Evolutionary conservation across 495 filamentous ascomycete genomes (phyloP), one percentile per base, ranked within the genome.

Genomic region (Parathielavia hyrcaniae): DNA sequence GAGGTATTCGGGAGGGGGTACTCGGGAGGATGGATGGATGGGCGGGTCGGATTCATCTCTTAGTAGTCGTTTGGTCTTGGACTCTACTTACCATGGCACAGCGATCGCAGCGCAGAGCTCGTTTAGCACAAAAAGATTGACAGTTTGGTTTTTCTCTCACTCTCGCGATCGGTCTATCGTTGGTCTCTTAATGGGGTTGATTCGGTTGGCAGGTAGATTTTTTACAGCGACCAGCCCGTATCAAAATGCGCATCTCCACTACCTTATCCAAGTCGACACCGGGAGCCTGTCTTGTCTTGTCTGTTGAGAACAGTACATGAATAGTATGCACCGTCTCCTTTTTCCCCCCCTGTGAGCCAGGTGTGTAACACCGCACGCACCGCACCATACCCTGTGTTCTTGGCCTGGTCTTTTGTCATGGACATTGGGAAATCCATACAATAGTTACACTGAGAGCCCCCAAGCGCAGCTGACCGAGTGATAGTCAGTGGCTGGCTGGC

Each of bases 91-190:
- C 20, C 5, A 11, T 58, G 63, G 63, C 38, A 39, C 52, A 35
- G 26, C 49, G 59, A 48, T 58, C 46, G 63, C 59, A 49, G 61
- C 56, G 43, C 55, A 52, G 55, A 60, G 56, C 59, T 65, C 54
- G 40, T 38, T 47, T 36, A 51, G 58, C 52, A 40, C 48, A 66
- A 57, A n/a, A 61, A 66, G 61, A 66, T 63, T 66, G 64, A 54
- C 63, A 66, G 63, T 66, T 49, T 16, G 32, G 48, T 50, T 38
- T 17, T 49, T 17, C 35, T 32, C 38, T 47, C 45, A 47, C 23
- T 34, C 23, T 45, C 40, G 26, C 22, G 5, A 13, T 34, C 17
- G 5, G 34, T 51, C n/a, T 40, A 14, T 32, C 22, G 38, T 53
- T 11, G 17, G 47, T 50, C 32, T 40, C 34, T n/a, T 35, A 30